phyloP scores from a whole-genome alignment of 345 rosid genomes.

The Sisymbrium altissimum region DNA sequence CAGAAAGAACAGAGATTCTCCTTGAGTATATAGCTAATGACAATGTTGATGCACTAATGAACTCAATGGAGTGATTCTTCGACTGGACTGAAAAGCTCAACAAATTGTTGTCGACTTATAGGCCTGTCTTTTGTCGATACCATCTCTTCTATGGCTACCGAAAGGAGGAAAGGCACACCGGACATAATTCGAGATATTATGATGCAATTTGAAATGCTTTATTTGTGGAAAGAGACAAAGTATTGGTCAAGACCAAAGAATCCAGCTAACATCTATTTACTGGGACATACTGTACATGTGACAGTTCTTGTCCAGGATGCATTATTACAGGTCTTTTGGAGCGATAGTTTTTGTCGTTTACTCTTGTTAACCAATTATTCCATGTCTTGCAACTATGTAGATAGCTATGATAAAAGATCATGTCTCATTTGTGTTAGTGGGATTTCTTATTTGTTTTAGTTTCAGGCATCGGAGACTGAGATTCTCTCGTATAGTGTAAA shows the following conservation, averaged over 20 bases:
- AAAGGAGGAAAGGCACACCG: background rate
- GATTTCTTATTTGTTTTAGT: background rate
- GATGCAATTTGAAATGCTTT: conserved; percentile 2
- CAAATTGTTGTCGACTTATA: background rate
- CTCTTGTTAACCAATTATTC: conserved; percentile 11
- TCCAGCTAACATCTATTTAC: conserved; percentile 8
- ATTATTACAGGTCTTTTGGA: background rate
- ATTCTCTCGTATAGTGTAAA: background rate
- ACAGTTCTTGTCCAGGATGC: conserved; percentile 16
- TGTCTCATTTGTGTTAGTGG: background rate
- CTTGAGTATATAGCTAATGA: background rate
- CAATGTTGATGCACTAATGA: background rate
- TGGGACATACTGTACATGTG: conserved; percentile 3
- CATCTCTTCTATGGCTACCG: conserved; percentile 4
- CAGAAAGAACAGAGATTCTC: conserved; percentile 8
- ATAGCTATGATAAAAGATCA: background rate
- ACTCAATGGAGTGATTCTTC: background rate
- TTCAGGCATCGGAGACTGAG: background rate
- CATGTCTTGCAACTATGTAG: background rate
- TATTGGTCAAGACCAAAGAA: background rate
- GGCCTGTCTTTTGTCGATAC: background rate
- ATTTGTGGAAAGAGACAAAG: background rate
- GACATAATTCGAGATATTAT: background rate
- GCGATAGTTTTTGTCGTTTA: background rate
- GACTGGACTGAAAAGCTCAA: background rate